These are phyloP conservation scores for Symbiodinium pilosum DNA, from an alignment of 73 alveolate genomes.

Conservation along the genomic window DNA sequence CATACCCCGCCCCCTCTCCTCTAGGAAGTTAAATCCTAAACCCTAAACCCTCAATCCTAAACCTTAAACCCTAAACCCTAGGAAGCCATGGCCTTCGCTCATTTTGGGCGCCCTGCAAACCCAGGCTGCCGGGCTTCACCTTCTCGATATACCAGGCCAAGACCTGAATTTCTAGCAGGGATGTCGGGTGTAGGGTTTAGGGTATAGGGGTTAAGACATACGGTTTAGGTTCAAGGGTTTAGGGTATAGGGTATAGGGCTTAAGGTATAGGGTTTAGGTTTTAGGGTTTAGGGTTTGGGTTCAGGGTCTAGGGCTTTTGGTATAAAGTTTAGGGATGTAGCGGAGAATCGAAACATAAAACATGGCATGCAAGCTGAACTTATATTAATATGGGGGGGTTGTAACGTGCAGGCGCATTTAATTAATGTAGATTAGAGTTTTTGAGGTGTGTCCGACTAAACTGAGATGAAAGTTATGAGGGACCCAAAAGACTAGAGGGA, in stretches of 20 bases:
- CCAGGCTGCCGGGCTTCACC: slow-evolving; percentile 88
- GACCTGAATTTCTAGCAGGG: not conserved
- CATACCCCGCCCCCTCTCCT: no score
- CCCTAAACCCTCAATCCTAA: not conserved
- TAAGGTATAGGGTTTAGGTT: not conserved
- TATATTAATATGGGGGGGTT: no score
- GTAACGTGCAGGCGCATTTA: not conserved
- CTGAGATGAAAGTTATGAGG: no score
- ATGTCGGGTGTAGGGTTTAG: not conserved
- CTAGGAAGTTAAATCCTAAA: no score
- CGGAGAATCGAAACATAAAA: no score
- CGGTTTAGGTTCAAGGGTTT: not conserved
- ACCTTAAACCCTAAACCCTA: not conserved
- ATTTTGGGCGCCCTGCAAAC: slow-evolving; percentile 36
- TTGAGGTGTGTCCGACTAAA: no score
- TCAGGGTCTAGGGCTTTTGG: not conserved
- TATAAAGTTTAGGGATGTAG: not conserved
- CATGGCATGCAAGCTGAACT: no score
- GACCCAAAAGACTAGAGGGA: no score
- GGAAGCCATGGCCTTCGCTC: not conserved
- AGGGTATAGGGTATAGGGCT: not conserved
- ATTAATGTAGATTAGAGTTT: not conserved
- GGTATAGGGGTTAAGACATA: not conserved
- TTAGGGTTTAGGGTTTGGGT: not conserved
- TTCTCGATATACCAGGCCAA: slow-evolving; percentile 94